These are phyloP conservation scores for Pseudogymnoascus sp. DNA, from an alignment of 2,329 filamentous ascomycete genomes.

Conservation along the genomic window DNA sequence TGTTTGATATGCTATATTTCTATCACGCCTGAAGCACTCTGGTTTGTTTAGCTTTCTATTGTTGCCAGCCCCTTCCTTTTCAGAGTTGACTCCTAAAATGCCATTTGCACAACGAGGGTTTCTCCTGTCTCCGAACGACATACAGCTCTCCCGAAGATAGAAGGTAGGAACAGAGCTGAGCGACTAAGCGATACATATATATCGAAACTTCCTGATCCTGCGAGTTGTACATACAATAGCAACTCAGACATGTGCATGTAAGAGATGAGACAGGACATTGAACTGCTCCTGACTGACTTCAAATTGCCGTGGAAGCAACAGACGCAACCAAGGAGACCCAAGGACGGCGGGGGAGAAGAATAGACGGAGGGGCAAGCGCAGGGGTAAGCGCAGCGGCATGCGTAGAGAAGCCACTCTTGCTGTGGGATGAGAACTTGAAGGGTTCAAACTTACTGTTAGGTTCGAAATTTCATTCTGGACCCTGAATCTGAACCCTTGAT, in stretches of 20 bases:
- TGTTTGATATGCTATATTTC: not conserved
- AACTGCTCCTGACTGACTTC: slow-evolving; percentile 18
- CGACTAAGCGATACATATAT: no score
- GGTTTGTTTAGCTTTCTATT: no score
- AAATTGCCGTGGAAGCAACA: slow-evolving; percentile 17
- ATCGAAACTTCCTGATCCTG: slow-evolving; percentile 13
- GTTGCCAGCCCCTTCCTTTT: no score
- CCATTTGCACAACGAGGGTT: no score
- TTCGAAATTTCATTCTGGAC: not conserved
- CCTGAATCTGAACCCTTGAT: not conserved
- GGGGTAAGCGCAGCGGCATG: not conserved
- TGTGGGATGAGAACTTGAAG: not conserved
- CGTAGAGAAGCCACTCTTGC: not conserved
- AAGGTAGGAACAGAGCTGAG: no score
- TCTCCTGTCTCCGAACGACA: no score
- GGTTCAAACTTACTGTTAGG: not conserved
- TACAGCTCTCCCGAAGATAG: no score
- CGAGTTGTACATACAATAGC: slow-evolving; percentile 7
- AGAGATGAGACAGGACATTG: slow-evolving; percentile 20
- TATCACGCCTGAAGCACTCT: not conserved
- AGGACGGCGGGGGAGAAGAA: not conserved
- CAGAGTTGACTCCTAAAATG: no score
- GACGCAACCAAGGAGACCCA: slow-evolving; percentile 4
- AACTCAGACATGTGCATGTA: no score
- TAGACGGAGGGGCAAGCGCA: no score